phyloP scores from a whole-genome alignment of 495 filamentous ascomycete genomes.

The Hypoxylon rickii region DNA sequence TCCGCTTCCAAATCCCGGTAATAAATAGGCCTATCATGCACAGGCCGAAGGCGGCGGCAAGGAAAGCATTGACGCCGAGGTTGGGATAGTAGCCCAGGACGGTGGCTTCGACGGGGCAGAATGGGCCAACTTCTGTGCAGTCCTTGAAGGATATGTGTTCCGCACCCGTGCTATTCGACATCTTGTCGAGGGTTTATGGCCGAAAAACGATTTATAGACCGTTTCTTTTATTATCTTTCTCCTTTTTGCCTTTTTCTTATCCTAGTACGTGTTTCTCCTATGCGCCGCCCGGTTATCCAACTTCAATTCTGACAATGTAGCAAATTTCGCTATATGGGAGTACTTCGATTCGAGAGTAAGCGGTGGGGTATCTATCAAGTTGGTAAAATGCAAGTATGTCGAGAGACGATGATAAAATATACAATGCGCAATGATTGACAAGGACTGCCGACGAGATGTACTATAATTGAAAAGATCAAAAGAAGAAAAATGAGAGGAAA shows the following conservation, averaged over 20 bases:
- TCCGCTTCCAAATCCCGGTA: conserved; percentile 60
- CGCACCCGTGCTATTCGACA: conserved; percentile 26
- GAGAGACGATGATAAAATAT: no score
- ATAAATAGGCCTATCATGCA: conserved; percentile 51
- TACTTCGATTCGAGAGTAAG: conserved; percentile 6
- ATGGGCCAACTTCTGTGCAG: conserved; percentile 53
- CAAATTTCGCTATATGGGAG: neutral
- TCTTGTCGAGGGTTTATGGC: conserved; percentile 13
- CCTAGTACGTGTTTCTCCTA: neutral
- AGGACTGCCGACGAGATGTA: no score
- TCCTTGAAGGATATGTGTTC: conserved; percentile 37
- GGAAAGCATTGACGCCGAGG: conserved; percentile 65
- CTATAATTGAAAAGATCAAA: neutral
- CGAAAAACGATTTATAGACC: no score
- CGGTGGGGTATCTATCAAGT: neutral
- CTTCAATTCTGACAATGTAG: no score
- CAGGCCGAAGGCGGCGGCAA: conserved; percentile 59
- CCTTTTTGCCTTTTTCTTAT: neutral
- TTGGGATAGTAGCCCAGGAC: conserved; percentile 72
- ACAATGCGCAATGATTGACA: neutral
- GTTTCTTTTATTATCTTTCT: neutral
- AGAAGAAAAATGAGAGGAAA: conserved; percentile 1
- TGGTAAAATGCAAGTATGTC: no score
- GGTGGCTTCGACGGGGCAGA: conserved; percentile 63
- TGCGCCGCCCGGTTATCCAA: no score